Evolutionary conservation across 352 stramenopile species (phyloP).

Genomic region (Elongisporangium senticosum): DNA sequence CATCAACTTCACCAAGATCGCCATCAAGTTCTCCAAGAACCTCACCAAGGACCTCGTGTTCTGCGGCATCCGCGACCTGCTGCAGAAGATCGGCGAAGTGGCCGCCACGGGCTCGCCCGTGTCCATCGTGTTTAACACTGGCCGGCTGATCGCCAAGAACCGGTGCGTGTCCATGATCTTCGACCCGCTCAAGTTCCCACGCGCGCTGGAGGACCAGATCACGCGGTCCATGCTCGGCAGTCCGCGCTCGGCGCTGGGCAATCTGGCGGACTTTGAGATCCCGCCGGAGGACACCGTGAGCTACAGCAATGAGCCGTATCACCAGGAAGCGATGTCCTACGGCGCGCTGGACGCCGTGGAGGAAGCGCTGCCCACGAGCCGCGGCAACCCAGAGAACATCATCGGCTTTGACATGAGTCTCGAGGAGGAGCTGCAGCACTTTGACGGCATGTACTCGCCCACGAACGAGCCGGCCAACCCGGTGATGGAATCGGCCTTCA

Average conservation of each 20-base stretch:
- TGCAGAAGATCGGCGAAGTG: constrained; percentile 70
- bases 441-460: constrained; percentile 38
- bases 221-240: constrained; percentile 50
- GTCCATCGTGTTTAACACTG: constrained; percentile 65
- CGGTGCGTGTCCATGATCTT: constrained; percentile 65
- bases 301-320: constrained; percentile 10
- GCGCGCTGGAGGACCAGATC: constrained; percentile 48
- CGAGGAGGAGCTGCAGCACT: constrained; percentile 50
- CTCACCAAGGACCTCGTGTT: constrained; percentile 76
- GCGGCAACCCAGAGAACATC: constrained; percentile 49
- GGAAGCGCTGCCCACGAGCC: constrained; percentile 36
- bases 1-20: constrained; percentile 80
- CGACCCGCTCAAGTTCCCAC: constrained; percentile 56
- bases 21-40: constrained; percentile 72
- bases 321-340: constrained; percentile 9
- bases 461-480: constrained; percentile 16
- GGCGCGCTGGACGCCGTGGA: constrained; percentile 30
- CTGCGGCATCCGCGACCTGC: constrained; percentile 54
- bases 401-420: constrained; percentile 34
- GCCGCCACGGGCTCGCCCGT: constrained; percentile 41
- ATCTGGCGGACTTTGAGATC: constrained; percentile 60
- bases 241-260: constrained; percentile 32
- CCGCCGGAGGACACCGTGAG: constrained; percentile 24
- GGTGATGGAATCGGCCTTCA: constrained; percentile 60
- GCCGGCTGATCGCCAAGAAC: constrained; percentile 73